A percentile compares a stretch with the other conserved stretches of the same genome.
Evolutionary conservation across 176 grass and related monocot genomes (phyloP).

Genomic region (Lolium rigidum): DNA sequence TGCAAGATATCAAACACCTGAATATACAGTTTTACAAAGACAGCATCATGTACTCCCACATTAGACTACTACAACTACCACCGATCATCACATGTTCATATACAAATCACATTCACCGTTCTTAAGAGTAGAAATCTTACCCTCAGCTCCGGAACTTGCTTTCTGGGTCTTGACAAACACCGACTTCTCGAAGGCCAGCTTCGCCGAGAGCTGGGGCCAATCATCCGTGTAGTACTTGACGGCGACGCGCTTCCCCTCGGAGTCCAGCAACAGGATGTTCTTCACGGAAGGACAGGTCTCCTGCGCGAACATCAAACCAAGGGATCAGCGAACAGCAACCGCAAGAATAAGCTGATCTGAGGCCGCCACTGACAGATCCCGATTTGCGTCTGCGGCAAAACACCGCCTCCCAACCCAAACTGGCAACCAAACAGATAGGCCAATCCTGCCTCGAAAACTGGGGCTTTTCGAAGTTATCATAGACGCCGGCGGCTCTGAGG

Average conservation of each 20-base stretch:
- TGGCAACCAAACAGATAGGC: not conserved
- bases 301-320: constrained; percentile 34
- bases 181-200: constrained; percentile 89
- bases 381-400: not conserved
- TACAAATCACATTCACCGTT: not conserved
- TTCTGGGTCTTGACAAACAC: constrained; percentile 88
- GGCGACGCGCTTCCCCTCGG: constrained; percentile 87
- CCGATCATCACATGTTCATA: not conserved
- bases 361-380: constrained; percentile 28
- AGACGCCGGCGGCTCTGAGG: not conserved
- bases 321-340: not conserved
- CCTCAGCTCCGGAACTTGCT: constrained; percentile 66
- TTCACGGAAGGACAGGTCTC: constrained; percentile 72
- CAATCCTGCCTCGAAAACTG: not conserved
- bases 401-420: not conserved
- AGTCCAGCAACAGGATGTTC: constrained; percentile 84
- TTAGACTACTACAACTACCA: not conserved
- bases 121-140: constrained; percentile 1
- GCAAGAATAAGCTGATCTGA: not conserved
- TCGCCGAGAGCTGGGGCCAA: constrained; percentile 71
- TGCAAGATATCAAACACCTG: constrained; percentile 13
- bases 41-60: not conserved
- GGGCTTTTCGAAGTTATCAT: not conserved
- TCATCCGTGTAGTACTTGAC: constrained; percentile 93
- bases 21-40: not conserved